Evolutionary conservation across 2,329 filamentous ascomycete genomes (phyloP).

Genomic region (Exophiala oligosperma): DNA sequence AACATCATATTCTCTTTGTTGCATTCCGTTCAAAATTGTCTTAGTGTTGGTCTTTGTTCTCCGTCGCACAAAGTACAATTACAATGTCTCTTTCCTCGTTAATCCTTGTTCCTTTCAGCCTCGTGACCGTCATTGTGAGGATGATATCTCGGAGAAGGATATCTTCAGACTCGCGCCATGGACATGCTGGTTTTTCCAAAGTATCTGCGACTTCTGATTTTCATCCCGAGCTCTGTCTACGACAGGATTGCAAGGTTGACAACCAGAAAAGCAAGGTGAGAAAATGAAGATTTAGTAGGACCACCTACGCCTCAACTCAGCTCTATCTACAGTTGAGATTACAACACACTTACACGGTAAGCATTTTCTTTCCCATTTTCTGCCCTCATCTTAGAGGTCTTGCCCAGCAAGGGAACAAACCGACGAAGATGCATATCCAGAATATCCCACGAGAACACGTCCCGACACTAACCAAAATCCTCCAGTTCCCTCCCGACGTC

Average conservation of each 20-base stretch:
- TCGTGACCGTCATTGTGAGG: not conserved
- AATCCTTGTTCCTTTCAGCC: not conserved
- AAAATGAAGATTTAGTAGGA: too few relatives aligned
- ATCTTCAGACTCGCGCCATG: too few relatives aligned
- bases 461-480: slow-evolving; percentile 13
- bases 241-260: too few relatives aligned
- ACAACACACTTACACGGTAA: not conserved
- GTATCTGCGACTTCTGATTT: too few relatives aligned
- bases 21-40: too few relatives aligned
- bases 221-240: too few relatives aligned
- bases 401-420: not conserved
- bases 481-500: slow-evolving; percentile 20
- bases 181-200: too few relatives aligned
- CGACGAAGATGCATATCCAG: slow-evolving; percentile 20
- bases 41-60: too few relatives aligned
- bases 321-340: not conserved
- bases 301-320: not conserved
- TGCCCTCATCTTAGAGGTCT: not conserved
- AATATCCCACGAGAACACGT: slow-evolving; percentile 15
- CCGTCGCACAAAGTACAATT: not conserved
- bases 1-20: too few relatives aligned
- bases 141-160: not conserved
- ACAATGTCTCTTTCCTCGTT: not conserved
- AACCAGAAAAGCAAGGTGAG: too few relatives aligned
- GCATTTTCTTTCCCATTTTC: not conserved